These are phyloP conservation scores for Uncinocarpus reesii DNA, from an alignment of 2,329 filamentous ascomycete species.

Conservation along the genomic window DNA sequence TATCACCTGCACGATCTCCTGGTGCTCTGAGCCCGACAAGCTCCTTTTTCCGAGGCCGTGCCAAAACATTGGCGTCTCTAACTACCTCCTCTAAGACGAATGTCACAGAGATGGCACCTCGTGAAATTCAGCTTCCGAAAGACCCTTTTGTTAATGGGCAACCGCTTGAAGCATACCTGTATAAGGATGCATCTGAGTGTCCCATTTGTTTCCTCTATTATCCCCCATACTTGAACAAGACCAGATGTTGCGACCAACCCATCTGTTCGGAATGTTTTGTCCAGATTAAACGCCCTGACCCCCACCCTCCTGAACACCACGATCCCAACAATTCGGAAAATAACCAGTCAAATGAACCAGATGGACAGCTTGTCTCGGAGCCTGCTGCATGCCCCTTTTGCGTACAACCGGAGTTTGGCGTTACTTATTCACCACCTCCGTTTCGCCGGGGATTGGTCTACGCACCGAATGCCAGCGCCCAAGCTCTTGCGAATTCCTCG, in stretches of 20 bases:
- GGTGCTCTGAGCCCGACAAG: constrained; percentile 41
- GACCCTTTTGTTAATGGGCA: constrained; percentile 93
- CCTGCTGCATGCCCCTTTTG: constrained; percentile 91
- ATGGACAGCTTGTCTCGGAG: constrained; percentile 69
- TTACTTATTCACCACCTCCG: constrained; percentile 83
- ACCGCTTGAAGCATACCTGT: constrained; percentile 80
- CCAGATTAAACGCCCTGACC: constrained; percentile 90
- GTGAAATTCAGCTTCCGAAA: constrained; percentile 66
- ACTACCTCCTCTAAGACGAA: constrained; percentile 65
- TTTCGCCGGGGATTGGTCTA: constrained; percentile 78
- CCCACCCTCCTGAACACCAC: constrained; percentile 73
- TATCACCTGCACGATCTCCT: constrained; percentile 31
- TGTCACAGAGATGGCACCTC: constrained; percentile 61
- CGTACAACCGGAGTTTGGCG: constrained; percentile 85
- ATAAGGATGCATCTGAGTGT: constrained; percentile 83
- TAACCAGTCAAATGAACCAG: constrained; percentile 35
- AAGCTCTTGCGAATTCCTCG: constrained; percentile 48
- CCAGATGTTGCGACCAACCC: constrained; percentile 85
- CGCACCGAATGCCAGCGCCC: constrained; percentile 42
- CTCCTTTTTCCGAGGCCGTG: constrained; percentile 63
- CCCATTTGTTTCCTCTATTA: constrained; percentile 97
- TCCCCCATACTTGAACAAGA: constrained; percentile 86
- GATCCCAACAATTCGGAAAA: constrained; percentile 34
- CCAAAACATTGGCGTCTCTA: constrained; percentile 78
- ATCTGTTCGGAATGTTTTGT: constrained; percentile 99